phyloP scores from a whole-genome alignment of 2,329 filamentous ascomycete genomes.

The Aspergillus sp. region DNA sequence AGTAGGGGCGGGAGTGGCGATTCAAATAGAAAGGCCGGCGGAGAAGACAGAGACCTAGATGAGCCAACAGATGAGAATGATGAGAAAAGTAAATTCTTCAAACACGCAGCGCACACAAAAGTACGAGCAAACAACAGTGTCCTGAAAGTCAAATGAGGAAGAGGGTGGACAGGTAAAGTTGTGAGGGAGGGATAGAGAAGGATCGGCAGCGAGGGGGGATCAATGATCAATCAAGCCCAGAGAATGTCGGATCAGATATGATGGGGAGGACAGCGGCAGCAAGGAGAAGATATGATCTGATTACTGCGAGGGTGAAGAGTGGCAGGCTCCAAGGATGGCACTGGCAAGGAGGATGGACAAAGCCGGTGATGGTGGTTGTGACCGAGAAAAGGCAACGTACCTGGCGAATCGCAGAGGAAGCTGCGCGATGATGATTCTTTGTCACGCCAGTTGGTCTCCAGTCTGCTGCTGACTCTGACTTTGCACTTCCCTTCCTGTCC shows the following conservation, averaged over 20 bases:
- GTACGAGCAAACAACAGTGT: too few species aligned
- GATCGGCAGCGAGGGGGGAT: conserved; percentile 20
- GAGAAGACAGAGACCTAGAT: conserved; percentile 7
- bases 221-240: conserved; percentile 19
- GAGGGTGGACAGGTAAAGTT: conserved; percentile 13
- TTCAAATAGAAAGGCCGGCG: conserved; percentile 5
- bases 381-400: conserved; percentile 9
- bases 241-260: conserved; percentile 25
- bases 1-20: conserved; percentile 16
- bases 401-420: background rate
- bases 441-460: background rate
- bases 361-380: conserved; percentile 7
- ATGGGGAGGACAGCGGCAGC: conserved; percentile 11
- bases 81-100: background rate
- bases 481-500: background rate
- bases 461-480: background rate
- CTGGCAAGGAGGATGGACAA: background rate
- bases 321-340: background rate
- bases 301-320: background rate
- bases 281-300: conserved; percentile 12
- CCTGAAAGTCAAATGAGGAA: conserved; percentile 1
- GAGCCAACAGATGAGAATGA: conserved; percentile 7
- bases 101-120: too few species aligned
- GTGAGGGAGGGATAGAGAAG: conserved; percentile 7
- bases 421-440: conserved; percentile 1